A percentile compares a stretch with the other conserved stretches of the same genome.
phyloP scores from a whole-genome alignment of 306 rosid species.

The Vigna angularis region DNA sequence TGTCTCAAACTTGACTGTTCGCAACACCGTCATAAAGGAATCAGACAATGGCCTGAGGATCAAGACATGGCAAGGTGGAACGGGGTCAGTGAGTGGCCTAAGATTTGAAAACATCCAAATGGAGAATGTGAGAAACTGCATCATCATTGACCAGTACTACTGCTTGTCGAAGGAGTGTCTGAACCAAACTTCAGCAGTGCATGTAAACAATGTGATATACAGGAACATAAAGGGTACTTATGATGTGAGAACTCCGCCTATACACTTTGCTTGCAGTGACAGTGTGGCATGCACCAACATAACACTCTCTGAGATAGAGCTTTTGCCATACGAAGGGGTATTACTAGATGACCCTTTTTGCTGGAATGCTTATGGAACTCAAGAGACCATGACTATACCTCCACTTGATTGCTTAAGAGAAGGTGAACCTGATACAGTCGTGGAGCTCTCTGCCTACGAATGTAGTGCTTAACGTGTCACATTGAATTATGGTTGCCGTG shows the following conservation, averaged over 20 bases:
- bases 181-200: constrained; percentile 84
- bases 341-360: constrained; percentile 88
- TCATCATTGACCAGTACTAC: constrained; percentile 87
- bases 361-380: constrained; percentile 93
- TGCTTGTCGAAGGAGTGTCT: constrained; percentile 75
- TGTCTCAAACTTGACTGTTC: constrained; percentile 85
- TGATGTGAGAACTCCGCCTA: constrained; percentile 84
- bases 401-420: constrained; percentile 86
- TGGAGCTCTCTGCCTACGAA: constrained; percentile 55
- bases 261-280: constrained; percentile 97
- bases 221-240: constrained; percentile 88
- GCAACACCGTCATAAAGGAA: constrained; percentile 63
- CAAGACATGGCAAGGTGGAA: constrained; percentile 99
- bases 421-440: constrained; percentile 61
- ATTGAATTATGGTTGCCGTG: not conserved
- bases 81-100: constrained; percentile 71
- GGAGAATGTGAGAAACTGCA: constrained; percentile 88
- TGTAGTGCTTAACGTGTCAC: constrained; percentile 45
- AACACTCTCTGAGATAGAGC: constrained; percentile 85
- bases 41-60: constrained; percentile 92
- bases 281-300: constrained; percentile 84
- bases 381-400: constrained; percentile 83
- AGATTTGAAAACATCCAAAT: constrained; percentile 78
- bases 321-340: constrained; percentile 77
- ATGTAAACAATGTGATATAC: constrained; percentile 67